A percentile compares a stretch with the other conserved stretches of the same genome.
Conservation (phyloP, 768 basidiomycete genomes). For the Lactarius psammicola region DNA sequence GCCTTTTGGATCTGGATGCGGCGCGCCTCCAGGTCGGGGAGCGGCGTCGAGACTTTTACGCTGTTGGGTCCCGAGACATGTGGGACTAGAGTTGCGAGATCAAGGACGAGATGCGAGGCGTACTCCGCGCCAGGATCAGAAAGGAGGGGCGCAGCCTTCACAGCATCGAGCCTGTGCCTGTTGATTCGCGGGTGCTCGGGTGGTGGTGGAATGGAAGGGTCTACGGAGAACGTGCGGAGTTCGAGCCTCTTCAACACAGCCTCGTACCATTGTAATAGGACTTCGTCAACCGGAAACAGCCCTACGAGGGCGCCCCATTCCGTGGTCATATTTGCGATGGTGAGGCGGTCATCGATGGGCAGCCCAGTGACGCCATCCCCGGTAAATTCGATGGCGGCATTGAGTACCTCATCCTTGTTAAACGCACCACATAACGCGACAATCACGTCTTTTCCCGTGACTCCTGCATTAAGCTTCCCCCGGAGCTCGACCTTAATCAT, state of each 20-base stretch:
- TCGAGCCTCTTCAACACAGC: conserved; percentile 68
- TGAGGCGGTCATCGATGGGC: conserved; percentile 87
- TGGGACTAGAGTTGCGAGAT: conserved; percentile 91
- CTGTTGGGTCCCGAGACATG: conserved; percentile 98
- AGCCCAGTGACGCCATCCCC: conserved; percentile 82
- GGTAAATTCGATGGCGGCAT: conserved; percentile 94
- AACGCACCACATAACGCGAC: conserved; percentile 95
- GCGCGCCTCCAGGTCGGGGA: conserved; percentile 73
- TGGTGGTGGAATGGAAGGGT: conserved; percentile 58
- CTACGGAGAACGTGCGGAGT: conserved; percentile 64
- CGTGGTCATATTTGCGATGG: conserved; percentile 99
- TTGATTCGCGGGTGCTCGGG: conserved; percentile 89
- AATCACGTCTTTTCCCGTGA: conserved; percentile 98
- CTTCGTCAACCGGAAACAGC: conserved; percentile 89
- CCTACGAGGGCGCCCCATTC: conserved; percentile 99
- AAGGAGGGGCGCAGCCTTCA: conserved; percentile 50
- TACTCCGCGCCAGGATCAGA: conserved; percentile 83
- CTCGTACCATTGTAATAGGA: conserved; percentile 85
- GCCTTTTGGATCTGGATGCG: conserved; percentile 91
- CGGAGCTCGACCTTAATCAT: conserved; percentile 93
- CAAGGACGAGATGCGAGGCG: conserved; percentile 83
- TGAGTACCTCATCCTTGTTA: conserved; percentile 95
- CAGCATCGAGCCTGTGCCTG: conserved; percentile 59
- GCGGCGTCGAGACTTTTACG: conserved; percentile 93
- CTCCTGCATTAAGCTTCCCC: conserved; percentile 79